phyloP scores from a whole-genome alignment of 441 rosid species.

The Pelargonium myrrhifolium region DNA sequence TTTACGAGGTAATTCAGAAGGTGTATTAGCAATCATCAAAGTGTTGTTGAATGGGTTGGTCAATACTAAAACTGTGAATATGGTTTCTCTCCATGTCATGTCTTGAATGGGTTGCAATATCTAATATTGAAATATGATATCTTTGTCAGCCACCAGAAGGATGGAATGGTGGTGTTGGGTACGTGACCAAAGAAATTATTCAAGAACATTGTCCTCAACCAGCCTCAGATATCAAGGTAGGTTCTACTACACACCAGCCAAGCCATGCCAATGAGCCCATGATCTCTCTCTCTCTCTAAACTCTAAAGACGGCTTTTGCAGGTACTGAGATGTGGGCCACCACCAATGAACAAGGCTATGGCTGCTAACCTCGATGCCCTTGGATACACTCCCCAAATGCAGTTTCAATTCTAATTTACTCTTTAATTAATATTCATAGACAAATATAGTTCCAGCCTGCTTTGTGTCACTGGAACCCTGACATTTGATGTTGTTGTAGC shows the following conservation, averaged over 20 bases:
- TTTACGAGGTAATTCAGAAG: background rate
- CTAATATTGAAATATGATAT: background rate
- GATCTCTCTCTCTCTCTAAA: background rate
- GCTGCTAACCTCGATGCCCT: conserved; percentile 46
- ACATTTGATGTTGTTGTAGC: no score
- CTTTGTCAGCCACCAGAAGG: conserved; percentile 50
- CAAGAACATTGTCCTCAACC: conserved; percentile 48
- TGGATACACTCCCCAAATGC: conserved; percentile 49
- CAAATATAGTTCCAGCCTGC: no score
- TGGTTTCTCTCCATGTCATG: background rate
- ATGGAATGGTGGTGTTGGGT: conserved; percentile 63
- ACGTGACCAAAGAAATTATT: conserved; percentile 51
- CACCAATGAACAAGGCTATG: conserved; percentile 69
- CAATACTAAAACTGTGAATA: background rate
- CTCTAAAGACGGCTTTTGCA: conserved; percentile 16
- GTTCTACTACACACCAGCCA: background rate
- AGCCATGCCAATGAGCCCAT: background rate
- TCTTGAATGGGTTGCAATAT: no score
- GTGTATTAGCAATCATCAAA: no score
- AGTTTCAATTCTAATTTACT: conserved; percentile 42
- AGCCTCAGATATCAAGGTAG: conserved; percentile 41
- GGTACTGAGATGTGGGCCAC: conserved; percentile 61
- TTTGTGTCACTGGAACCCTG: no score
- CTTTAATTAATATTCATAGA: no score
- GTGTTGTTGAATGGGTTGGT: background rate